Percentiles rank a stretch among this genome's conserved stretches.
These are phyloP conservation scores for Leptoxyphium fumago DNA, from an alignment of 2,329 filamentous ascomycete species.

Conservation along the genomic window DNA sequence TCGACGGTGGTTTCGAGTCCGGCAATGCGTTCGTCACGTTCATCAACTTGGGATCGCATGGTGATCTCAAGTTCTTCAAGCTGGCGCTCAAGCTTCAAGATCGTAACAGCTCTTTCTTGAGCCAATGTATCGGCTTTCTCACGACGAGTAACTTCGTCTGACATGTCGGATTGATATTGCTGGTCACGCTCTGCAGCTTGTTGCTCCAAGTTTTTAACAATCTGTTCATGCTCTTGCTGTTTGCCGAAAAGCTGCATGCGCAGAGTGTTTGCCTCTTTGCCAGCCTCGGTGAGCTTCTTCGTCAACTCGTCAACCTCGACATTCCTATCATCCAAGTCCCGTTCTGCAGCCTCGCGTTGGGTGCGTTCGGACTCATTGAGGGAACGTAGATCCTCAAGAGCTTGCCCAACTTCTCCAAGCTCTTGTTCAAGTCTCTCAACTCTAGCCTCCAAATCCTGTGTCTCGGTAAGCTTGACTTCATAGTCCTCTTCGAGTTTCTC, in stretches of 20 bases:
- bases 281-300: constrained; percentile 24
- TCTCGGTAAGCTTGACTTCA: constrained; percentile 22
- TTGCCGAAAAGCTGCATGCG: constrained; percentile 33
- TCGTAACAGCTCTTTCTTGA: constrained; percentile 19
- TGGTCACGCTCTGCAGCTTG: constrained; percentile 24
- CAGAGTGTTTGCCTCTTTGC: constrained; percentile 32
- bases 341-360: constrained; percentile 30
- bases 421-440: constrained; percentile 20
- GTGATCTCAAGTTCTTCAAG: constrained; percentile 18
- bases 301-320: constrained; percentile 27
- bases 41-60: constrained; percentile 14
- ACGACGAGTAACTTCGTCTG: constrained; percentile 24
- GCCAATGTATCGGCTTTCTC: constrained; percentile 23
- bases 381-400: constrained; percentile 23
- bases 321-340: constrained; percentile 27
- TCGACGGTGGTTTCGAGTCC: constrained; percentile 14
- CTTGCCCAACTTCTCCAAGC: constrained; percentile 14
- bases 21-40: constrained; percentile 17
- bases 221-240: constrained; percentile 26
- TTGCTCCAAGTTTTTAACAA: constrained; percentile 24
- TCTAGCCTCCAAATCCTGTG: constrained; percentile 24
- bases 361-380: constrained; percentile 26
- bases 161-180: constrained; percentile 24
- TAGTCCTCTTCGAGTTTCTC: constrained; percentile 23
- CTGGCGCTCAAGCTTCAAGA: constrained; percentile 21